Evolutionary conservation across 805 yeast species (phyloP), one percentile per base, ranked within the genome.

Genomic region (Cyberlindnera veronae): DNA sequence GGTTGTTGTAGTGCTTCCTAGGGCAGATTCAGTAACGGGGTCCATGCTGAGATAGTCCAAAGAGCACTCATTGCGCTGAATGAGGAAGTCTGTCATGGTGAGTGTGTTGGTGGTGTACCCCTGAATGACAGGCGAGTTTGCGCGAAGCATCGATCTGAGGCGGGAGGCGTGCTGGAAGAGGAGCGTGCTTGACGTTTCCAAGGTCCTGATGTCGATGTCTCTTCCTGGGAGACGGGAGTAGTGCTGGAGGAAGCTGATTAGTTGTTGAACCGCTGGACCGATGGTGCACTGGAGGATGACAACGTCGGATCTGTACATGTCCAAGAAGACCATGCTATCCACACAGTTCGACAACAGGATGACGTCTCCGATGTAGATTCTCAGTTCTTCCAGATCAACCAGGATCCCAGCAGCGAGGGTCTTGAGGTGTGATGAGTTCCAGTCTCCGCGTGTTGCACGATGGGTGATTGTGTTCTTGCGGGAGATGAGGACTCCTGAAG

Each of bases 61-160:
- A 5, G 45, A 32, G 16, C 13, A n/a, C 36, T 41, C 45, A 15
- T 41, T 41, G 12, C 45, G 41, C 21, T 36, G 21, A 18, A 37
- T 30, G 12, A 41, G 41, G 22, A 41, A 41, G 16, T 37, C 41
- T 3, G 36, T 18, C 35, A 37, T 21, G n/a, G 33, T 6, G n/a
- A 41, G 13, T 2, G 16, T 13, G 2, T 36, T 34, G 12, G 19
- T 16, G 19, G 26, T 41, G 31, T 32, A 37, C 32, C 27, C 9
- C 30, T 30, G 24, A 10, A 41, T 34, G 32, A 41, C 19, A 7
- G 20, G 16, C 3, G 38, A 15, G 23, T 41, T 41, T 6, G 26
- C 20, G 18, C 36, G 41, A 6, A 41, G 29, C 36, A 41, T 41
- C 2, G 30, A 20, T 21, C 45, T 36, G 9, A 41, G n/a, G 16